Conservation (phyloP, 1,284 basidiomycete species). For the Sporisorium graminicola region DNA sequence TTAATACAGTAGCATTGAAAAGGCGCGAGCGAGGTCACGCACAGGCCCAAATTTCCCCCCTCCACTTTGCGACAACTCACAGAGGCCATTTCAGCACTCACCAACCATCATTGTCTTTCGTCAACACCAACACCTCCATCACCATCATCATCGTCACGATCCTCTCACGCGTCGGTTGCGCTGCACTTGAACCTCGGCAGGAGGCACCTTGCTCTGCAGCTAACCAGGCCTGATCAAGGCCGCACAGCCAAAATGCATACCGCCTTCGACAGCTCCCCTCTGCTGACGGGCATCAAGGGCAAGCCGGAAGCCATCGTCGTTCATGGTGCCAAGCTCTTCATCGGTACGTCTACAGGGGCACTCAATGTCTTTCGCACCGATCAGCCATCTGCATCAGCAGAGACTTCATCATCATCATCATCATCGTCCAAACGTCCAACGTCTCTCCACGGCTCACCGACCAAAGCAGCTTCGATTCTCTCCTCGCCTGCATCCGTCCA, state of each 20-base stretch:
- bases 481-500: constrained; percentile 16
- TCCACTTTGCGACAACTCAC: not conserved
- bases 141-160: not conserved
- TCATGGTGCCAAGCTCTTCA: constrained; percentile 56
- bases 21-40: not conserved
- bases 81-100: too few species aligned
- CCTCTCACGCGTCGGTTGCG: not conserved
- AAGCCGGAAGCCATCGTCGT: constrained; percentile 47
- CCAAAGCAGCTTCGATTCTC: constrained; percentile 29
- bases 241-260: constrained; percentile 38
- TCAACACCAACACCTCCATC: not conserved
- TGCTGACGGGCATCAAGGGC: constrained; percentile 48
- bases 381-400: constrained; percentile 1
- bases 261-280: constrained; percentile 47
- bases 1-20: too few species aligned
- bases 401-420: constrained; percentile 3
- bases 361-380: constrained; percentile 45
- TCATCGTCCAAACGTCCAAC: constrained; percentile 12
- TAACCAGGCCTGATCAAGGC: not conserved
- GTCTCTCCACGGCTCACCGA: constrained; percentile 17
- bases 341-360: constrained; percentile 53
- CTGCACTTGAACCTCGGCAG: not conserved
- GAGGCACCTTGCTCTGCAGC: not conserved
- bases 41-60: not conserved
- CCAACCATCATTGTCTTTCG: not conserved